Evolutionary conservation across 768 basidiomycete genomes (phyloP), one percentile per base, ranked within the genome.

Genomic region (Russula ochroleuca): DNA sequence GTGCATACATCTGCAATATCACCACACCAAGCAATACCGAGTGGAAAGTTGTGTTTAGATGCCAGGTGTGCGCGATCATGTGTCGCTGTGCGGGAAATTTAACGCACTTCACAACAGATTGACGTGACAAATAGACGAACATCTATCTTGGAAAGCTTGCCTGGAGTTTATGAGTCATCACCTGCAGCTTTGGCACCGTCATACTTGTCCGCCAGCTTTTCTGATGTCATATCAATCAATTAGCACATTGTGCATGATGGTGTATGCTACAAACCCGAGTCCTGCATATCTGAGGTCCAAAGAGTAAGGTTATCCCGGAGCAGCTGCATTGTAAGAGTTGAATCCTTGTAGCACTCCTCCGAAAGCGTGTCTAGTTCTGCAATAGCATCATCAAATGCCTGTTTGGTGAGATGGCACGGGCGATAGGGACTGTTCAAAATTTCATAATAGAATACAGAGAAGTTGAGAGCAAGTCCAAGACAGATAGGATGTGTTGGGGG

Each of bases 371-470:
- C 95, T 72, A 98, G 92, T 80, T 98, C 95, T 69, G 95, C 94
- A 75, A 98, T 98, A 52, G 96, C 96, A 76, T 98, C 95, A 68
- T 98, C 95, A 77, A 98, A 98, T 9, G 96, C 95, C 78, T 97
- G 94, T 82, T 98, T 98, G 13, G 52, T 35, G 21, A 53, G 52
- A 53, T 53, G 52, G 14, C 52, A 53, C 21, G 52, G 95, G 77
- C 94, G 92, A 78, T 97, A 94, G 70, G 96, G 94, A 78, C 90
- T 91, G 86, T 97, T 97, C 77, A 97, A 87, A 75, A 98, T 97
- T 79, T 98, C 95, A 80, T 97, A 97, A 85, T 98, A 98, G 85
- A 98, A 98, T 55, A 98, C 95, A 59, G 94, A 97, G 86, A 98
- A 98, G 85, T 98, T 98, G 73, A 98, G 83, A 52, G 95, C 95